phyloP scores from a whole-genome alignment of 2,329 filamentous ascomycete species.

The Fusarium duplospermum region DNA sequence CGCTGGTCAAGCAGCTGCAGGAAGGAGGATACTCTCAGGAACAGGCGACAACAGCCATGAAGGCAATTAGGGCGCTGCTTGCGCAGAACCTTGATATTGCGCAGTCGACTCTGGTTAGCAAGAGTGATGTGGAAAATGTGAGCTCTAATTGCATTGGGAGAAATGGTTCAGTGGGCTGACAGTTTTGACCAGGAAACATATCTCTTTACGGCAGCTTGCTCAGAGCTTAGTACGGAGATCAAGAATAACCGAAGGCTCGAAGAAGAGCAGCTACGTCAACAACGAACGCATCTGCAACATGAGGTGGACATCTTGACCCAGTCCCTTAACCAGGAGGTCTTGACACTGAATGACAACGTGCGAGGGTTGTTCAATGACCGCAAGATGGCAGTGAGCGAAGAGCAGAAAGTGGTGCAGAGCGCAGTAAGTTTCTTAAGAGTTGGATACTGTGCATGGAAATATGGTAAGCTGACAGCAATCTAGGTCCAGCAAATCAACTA shows the following conservation, averaged over 20 bases:
- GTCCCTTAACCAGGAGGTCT: conserved; percentile 83
- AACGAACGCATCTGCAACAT: conserved; percentile 88
- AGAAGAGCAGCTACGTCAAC: conserved; percentile 84
- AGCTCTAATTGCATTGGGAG: conserved; percentile 4
- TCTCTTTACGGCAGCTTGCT: conserved; percentile 92
- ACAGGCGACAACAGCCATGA: conserved; percentile 91
- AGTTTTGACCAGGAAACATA: conserved; percentile 75
- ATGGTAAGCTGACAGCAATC: conserved; percentile 14
- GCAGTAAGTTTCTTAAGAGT: conserved; percentile 63
- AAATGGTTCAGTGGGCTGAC: conserved; percentile 22
- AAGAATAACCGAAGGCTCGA: conserved; percentile 80
- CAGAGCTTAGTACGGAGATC: conserved; percentile 89
- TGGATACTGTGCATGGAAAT: background rate
- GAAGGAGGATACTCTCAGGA: conserved; percentile 77
- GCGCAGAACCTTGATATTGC: conserved; percentile 85
- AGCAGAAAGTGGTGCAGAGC: conserved; percentile 86
- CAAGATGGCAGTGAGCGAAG: conserved; percentile 89
- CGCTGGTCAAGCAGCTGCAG: conserved; percentile 83
- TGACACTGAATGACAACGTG: conserved; percentile 87
- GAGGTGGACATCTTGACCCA: conserved; percentile 95
- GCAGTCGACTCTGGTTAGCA: conserved; percentile 83
- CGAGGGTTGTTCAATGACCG: conserved; percentile 96
- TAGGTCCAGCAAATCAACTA: conserved; percentile 95
- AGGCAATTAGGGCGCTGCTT: conserved; percentile 83
- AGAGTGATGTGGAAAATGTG: conserved; percentile 89